Evolutionary conservation across 306 rosid genomes (phyloP).

Genomic region (Citrullus amarus): DNA sequence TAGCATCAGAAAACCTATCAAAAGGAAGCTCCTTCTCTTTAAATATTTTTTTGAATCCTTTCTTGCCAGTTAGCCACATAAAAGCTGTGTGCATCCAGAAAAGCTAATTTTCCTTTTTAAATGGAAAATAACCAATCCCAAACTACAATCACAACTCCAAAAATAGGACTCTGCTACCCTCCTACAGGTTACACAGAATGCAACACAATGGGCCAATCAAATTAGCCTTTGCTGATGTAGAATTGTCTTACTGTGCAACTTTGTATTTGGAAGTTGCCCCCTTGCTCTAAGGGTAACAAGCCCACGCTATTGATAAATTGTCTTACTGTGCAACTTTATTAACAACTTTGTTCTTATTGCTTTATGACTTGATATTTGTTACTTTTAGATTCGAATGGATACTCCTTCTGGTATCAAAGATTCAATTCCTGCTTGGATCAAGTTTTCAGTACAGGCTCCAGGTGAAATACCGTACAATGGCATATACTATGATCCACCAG

Average conservation of each 20-base stretch:
- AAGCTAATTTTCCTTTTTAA: not conserved
- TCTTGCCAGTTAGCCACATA: not conserved
- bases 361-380: not conserved
- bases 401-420: slow-evolving; percentile 95
- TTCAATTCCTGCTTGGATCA: slow-evolving; percentile 97
- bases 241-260: not conserved
- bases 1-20: not conserved
- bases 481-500: slow-evolving; percentile 95
- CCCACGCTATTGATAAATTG: not conserved
- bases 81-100: not conserved
- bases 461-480: slow-evolving; percentile 87
- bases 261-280: no score
- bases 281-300: no score
- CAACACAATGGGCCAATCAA: not conserved
- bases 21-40: not conserved
- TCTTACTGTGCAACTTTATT: not conserved
- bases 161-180: no score
- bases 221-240: not conserved
- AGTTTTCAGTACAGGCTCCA: slow-evolving; percentile 90
- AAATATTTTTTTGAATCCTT: not conserved
- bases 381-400: slow-evolving; percentile 72
- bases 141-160: no score
- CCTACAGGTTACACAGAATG: no score
- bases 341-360: not conserved
- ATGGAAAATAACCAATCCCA: not conserved